Conservation (phyloP, 148 eudicot species). For the Nepenthes mirabilis region DNA sequence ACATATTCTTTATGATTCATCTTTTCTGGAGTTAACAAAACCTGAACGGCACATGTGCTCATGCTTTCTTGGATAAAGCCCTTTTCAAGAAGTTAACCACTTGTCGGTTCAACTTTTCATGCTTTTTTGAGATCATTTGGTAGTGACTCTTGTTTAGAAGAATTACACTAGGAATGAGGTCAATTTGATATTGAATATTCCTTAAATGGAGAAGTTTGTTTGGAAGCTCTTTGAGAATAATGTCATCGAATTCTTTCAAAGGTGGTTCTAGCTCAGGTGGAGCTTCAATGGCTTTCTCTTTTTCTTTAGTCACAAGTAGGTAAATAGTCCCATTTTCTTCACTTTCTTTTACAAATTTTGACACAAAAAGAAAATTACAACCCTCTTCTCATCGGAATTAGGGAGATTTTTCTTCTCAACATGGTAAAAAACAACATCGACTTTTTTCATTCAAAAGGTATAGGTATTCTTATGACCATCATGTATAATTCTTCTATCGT, state of each 20-base stretch:
- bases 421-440: neutral
- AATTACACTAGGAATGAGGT: neutral
- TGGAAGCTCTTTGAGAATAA: neutral
- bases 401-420: neutral
- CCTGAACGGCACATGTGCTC: neutral
- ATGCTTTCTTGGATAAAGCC: neutral
- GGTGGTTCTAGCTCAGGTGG: neutral
- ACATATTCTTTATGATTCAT: neutral
- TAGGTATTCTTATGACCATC: neutral
- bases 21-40: neutral
- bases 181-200: neutral
- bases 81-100: neutral
- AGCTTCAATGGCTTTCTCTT: too few relatives aligned
- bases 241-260: neutral
- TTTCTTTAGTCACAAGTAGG: too few relatives aligned
- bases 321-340: too few relatives aligned
- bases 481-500: neutral
- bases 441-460: neutral
- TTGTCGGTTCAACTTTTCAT: neutral
- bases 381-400: neutral
- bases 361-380: too few relatives aligned
- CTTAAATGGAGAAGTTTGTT: neutral
- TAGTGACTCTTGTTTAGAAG: neutral
- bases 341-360: too few relatives aligned
- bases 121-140: neutral